Evolutionary conservation across 2,329 filamentous ascomycete genomes (phyloP).

Genomic region (Aspergillus sp.): DNA sequence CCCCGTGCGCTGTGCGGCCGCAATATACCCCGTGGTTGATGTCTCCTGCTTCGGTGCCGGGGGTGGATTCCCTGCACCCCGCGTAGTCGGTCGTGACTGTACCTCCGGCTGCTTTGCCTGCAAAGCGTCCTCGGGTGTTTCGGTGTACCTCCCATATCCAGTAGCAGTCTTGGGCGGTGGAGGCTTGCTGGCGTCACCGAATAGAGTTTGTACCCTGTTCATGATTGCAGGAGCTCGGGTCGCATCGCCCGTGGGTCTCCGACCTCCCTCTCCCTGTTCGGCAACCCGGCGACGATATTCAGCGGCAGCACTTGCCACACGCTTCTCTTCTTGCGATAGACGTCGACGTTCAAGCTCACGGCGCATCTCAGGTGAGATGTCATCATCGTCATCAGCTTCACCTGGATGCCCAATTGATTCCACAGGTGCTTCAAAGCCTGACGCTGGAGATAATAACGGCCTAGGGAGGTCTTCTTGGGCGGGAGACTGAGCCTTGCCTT

Average conservation of each 20-base stretch:
- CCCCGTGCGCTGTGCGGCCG: constrained; percentile 28
- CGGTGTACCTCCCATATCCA: constrained; percentile 87
- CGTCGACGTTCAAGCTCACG: constrained; percentile 82
- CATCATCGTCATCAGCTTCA: constrained; percentile 49
- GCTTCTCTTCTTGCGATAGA: constrained; percentile 81
- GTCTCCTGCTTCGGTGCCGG: constrained; percentile 18
- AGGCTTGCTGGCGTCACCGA: constrained; percentile 71
- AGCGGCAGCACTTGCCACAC: constrained; percentile 83
- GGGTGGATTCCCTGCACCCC: constrained; percentile 18
- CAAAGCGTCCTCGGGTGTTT: constrained; percentile 39
- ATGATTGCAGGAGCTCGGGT: constrained; percentile 80
- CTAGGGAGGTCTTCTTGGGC: constrained; percentile 47
- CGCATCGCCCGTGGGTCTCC: constrained; percentile 51
- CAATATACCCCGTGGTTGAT: constrained; percentile 20
- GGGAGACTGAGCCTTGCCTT: constrained; percentile 33
- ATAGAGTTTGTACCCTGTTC: constrained; percentile 80
- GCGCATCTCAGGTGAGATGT: constrained; percentile 81
- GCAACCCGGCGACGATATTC: constrained; percentile 80
- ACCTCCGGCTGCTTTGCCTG: constrained; percentile 40
- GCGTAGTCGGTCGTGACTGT: constrained; percentile 23
- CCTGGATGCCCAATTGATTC: constrained; percentile 68
- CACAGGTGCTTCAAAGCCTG: constrained; percentile 74
- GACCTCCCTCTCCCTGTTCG: constrained; percentile 55
- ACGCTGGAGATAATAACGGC: constrained; percentile 51
- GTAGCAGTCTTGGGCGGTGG: constrained; percentile 70